These are phyloP conservation scores for Aspergillus viridinutans DNA, from an alignment of 2,329 filamentous ascomycete species.

Conservation along the genomic window DNA sequence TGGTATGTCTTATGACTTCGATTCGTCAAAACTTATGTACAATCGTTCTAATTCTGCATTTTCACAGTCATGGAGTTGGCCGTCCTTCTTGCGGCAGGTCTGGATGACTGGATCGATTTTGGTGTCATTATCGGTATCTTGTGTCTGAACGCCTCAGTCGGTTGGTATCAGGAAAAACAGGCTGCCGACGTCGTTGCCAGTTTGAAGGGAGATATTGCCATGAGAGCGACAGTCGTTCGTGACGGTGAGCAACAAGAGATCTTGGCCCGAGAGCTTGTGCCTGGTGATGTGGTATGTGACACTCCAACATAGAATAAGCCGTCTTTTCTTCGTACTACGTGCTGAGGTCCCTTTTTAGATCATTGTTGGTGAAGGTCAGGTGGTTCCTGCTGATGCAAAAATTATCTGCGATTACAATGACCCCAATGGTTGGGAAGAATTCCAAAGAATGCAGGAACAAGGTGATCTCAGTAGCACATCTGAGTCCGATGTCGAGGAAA, in stretches of 20 bases:
- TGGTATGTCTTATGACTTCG: constrained; percentile 48
- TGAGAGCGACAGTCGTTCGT: constrained; percentile 65
- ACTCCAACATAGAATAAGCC: background rate
- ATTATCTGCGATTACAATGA: constrained; percentile 69
- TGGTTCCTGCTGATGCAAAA: constrained; percentile 65
- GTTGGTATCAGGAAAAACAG: constrained; percentile 80
- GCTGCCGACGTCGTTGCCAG: constrained; percentile 72
- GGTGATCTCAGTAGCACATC: constrained; percentile 52
- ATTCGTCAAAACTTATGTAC: background rate
- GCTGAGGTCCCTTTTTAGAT: constrained; percentile 43
- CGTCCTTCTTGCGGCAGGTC: constrained; percentile 67
- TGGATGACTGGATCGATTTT: constrained; percentile 71
- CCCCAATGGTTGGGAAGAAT: constrained; percentile 63
- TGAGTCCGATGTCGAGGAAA: constrained; percentile 53
- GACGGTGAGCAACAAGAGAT: constrained; percentile 64
- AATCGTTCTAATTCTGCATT: constrained; percentile 11
- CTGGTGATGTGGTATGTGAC: constrained; percentile 66
- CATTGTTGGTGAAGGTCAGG: constrained; percentile 66
- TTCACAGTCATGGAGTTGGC: constrained; percentile 65
- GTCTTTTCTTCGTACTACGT: background rate
- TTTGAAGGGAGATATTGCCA: constrained; percentile 73
- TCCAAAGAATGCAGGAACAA: constrained; percentile 59
- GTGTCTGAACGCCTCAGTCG: constrained; percentile 68
- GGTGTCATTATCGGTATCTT: constrained; percentile 75
- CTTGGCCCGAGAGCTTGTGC: constrained; percentile 67